Evolutionary conservation across 1,284 basidiomycete species (phyloP).

Genomic region (Anthracocystis panici-leucophaei): DNA sequence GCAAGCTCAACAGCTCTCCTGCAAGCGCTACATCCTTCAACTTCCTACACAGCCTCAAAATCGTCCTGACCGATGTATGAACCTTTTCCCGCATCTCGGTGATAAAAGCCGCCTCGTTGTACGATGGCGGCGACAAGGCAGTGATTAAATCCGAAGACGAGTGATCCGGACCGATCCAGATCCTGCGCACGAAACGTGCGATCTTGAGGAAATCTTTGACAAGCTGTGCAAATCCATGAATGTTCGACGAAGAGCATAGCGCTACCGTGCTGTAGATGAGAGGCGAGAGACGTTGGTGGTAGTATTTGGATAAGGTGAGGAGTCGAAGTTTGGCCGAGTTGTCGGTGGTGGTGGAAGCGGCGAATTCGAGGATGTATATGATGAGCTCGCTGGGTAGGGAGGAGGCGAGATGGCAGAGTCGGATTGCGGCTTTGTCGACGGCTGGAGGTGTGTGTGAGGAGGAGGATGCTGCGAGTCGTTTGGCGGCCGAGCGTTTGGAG

Average conservation of each 20-base stretch:
- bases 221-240: slow-evolving; percentile 50
- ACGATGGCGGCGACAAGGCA: slow-evolving; percentile 56
- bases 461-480: not conserved
- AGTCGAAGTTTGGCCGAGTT: slow-evolving; percentile 25
- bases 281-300: slow-evolving; percentile 39
- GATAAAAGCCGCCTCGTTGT: slow-evolving; percentile 45
- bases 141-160: slow-evolving; percentile 61
- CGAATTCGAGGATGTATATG: slow-evolving; percentile 40
- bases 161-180: slow-evolving; percentile 63
- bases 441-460: not conserved
- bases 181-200: slow-evolving; percentile 49
- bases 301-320: slow-evolving; percentile 44
- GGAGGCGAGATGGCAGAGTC: slow-evolving; percentile 31
- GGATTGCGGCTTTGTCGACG: slow-evolving; percentile 18
- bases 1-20: slow-evolving; percentile 57
- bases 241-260: slow-evolving; percentile 33
- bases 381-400: slow-evolving; percentile 49
- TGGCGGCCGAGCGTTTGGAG: slow-evolving; percentile 9
- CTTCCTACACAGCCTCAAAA: slow-evolving; percentile 61
- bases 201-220: slow-evolving; percentile 34
- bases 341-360: slow-evolving; percentile 21
- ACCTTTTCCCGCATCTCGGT: slow-evolving; percentile 49
- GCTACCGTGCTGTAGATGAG: slow-evolving; percentile 44
- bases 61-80: slow-evolving; percentile 40
- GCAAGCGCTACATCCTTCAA: slow-evolving; percentile 62